Evolutionary conservation across 2,329 filamentous ascomycete genomes (phyloP).

Genomic region (Tolypocladium endophyticum): DNA sequence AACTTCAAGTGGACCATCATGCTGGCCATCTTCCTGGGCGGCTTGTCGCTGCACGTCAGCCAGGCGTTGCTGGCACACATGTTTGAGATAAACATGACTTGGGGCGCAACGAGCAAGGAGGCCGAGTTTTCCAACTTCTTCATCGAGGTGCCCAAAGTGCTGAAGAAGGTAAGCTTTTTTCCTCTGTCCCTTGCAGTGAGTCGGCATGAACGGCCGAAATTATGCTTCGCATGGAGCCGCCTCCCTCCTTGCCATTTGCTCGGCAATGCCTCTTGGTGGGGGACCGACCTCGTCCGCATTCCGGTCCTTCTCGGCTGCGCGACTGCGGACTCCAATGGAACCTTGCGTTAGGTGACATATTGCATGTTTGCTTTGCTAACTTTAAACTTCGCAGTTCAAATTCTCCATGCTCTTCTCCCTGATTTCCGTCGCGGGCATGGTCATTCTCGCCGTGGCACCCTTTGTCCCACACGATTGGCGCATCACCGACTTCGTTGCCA

Average conservation of each 20-base stretch:
- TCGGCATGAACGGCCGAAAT: neutral
- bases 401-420: conserved; percentile 55
- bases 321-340: neutral
- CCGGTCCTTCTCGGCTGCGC: neutral
- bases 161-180: conserved; percentile 56
- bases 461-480: conserved; percentile 58
- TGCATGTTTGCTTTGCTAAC: conserved; percentile 10
- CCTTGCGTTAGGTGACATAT: conserved; percentile 1
- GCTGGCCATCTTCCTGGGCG: conserved; percentile 73
- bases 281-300: neutral
- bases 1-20: conserved; percentile 67
- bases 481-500: conserved; percentile 63
- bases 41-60: conserved; percentile 69
- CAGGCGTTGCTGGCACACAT: conserved; percentile 74
- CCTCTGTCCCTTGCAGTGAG: neutral
- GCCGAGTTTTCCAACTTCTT: conserved; percentile 75
- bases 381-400: conserved; percentile 48
- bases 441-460: conserved; percentile 50
- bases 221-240: neutral
- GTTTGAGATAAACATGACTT: conserved; percentile 77
- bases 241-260: neutral
- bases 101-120: conserved; percentile 80
- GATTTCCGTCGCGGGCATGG: conserved; percentile 48
- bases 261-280: neutral
- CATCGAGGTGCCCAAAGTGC: conserved; percentile 68